These are phyloP conservation scores for Yamadazyma mexicana DNA, from an alignment of 1,139 yeast genomes.

Conservation along the genomic window DNA sequence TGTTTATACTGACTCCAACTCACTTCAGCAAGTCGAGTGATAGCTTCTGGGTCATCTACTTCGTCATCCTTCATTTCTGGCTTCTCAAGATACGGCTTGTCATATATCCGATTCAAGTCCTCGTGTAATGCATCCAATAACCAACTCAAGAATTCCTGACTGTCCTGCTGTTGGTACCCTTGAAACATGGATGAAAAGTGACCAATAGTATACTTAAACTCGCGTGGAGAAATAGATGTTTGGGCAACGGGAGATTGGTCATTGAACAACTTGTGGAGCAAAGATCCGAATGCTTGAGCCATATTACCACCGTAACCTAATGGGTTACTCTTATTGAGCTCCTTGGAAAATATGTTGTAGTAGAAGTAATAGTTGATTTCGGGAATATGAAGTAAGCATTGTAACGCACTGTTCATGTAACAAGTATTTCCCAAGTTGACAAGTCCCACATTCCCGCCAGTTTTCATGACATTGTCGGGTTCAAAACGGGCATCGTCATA, in stretches of 20 bases:
- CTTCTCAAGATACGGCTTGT: constrained; percentile 86
- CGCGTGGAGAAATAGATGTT: constrained; percentile 59
- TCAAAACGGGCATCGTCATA: constrained; percentile 17
- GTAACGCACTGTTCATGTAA: constrained; percentile 95
- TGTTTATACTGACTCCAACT: constrained; percentile 82
- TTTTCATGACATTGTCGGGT: constrained; percentile 12
- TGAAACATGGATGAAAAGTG: constrained; percentile 78
- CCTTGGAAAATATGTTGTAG: constrained; percentile 59
- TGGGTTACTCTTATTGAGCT: constrained; percentile 70
- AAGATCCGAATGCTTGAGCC: constrained; percentile 70
- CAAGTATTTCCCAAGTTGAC: constrained; percentile 90
- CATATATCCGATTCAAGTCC: constrained; percentile 77
- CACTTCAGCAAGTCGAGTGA: constrained; percentile 61
- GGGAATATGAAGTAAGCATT: constrained; percentile 85
- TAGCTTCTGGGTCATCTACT: constrained; percentile 52
- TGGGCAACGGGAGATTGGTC: constrained; percentile 14
- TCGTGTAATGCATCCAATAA: constrained; percentile 90
- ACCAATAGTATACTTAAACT: constrained; percentile 79
- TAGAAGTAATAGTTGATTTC: constrained; percentile 77
- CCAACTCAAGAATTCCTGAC: constrained; percentile 92
- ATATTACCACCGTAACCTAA: constrained; percentile 82
- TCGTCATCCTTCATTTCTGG: constrained; percentile 75
- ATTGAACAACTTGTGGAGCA: constrained; percentile 61
- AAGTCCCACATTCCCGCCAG: constrained; percentile 57
- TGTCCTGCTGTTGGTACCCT: constrained; percentile 91